These are phyloP conservation scores for Kurtzmaniella cleridarum DNA, from an alignment of 805 yeast species.

Conservation along the genomic window DNA sequence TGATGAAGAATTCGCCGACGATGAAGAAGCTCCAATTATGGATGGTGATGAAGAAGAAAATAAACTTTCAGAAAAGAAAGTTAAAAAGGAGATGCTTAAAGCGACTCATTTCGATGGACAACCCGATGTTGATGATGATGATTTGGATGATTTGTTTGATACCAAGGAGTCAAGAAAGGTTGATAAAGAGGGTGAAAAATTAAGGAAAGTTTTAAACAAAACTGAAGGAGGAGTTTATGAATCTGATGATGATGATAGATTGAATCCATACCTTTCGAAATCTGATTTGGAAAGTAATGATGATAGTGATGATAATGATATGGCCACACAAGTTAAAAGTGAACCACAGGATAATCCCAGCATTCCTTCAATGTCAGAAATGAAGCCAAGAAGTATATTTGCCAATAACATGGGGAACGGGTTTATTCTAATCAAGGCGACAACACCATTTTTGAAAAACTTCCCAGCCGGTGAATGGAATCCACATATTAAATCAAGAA, in stretches of 20 bases:
- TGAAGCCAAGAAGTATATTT: conserved; percentile 9
- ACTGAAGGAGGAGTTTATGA: conserved; percentile 89
- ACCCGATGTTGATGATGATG: conserved; percentile 52
- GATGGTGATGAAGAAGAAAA: conserved; percentile 96
- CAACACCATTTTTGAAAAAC: conserved; percentile 49
- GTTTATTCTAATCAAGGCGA: conserved; percentile 57
- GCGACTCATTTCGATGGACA: conserved; percentile 73
- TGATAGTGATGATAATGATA: conserved; percentile 45
- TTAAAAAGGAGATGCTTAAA: conserved; percentile 77
- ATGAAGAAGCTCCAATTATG: conserved; percentile 96
- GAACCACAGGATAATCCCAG: conserved; percentile 22
- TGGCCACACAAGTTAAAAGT: conserved; percentile 22
- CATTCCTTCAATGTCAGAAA: not conserved
- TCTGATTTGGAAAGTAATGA: conserved; percentile 57
- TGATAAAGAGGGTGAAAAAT: conserved; percentile 85
- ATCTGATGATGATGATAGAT: conserved; percentile 62
- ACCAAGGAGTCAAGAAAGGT: conserved; percentile 58
- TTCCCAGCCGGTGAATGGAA: conserved; percentile 87
- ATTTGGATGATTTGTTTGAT: conserved; percentile 66
- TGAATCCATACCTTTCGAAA: conserved; percentile 67
- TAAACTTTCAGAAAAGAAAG: conserved; percentile 78
- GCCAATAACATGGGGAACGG: conserved; percentile 32
- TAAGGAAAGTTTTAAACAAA: conserved; percentile 76
- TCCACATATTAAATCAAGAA: conserved; percentile 47
- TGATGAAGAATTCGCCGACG: conserved; percentile 97